phyloP scores from a whole-genome alignment of 495 filamentous ascomycete genomes.

The Penicillium steckii region DNA sequence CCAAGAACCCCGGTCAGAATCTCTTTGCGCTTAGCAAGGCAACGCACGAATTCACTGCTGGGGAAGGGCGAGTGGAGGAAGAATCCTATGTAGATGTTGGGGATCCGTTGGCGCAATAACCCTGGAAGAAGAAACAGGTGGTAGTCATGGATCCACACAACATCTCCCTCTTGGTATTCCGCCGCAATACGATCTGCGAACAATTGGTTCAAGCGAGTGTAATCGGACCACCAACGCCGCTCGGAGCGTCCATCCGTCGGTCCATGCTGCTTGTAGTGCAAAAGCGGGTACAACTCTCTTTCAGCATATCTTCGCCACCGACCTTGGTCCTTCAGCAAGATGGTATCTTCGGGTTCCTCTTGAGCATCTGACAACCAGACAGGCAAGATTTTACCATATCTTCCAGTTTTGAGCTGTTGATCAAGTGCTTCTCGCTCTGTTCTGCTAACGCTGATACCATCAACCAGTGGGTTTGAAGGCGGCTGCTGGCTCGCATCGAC shows the following conservation, averaged over 20 bases:
- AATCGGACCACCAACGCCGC: constrained; percentile 84
- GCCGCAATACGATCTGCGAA: constrained; percentile 85
- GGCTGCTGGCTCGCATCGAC: constrained; percentile 56
- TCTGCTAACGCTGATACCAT: constrained; percentile 62
- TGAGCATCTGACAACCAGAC: constrained; percentile 80
- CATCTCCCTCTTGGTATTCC: constrained; percentile 84
- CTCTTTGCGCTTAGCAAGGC: constrained; percentile 81
- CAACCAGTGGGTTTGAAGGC: constrained; percentile 53
- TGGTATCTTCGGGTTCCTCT: constrained; percentile 60
- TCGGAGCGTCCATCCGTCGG: constrained; percentile 80
- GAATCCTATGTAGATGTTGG: constrained; percentile 86
- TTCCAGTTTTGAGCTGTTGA: constrained; percentile 62
- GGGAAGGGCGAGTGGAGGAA: constrained; percentile 92
- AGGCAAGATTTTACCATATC: constrained; percentile 68
- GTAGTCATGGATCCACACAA: constrained; percentile 90
- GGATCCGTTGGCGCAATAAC: constrained; percentile 75
- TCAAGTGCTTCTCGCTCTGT: constrained; percentile 70
- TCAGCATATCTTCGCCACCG: constrained; percentile 88
- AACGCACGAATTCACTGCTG: constrained; percentile 88
- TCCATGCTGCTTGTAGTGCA: constrained; percentile 92
- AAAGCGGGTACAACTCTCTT: constrained; percentile 81
- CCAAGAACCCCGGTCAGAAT: constrained; percentile 84
- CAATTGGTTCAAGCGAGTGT: constrained; percentile 79
- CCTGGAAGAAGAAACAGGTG: constrained; percentile 83
- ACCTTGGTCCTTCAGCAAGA: constrained; percentile 71